Conservation (phyloP, 108 stramenopile genomes). For the Parietichytrium sp. region DNA sequence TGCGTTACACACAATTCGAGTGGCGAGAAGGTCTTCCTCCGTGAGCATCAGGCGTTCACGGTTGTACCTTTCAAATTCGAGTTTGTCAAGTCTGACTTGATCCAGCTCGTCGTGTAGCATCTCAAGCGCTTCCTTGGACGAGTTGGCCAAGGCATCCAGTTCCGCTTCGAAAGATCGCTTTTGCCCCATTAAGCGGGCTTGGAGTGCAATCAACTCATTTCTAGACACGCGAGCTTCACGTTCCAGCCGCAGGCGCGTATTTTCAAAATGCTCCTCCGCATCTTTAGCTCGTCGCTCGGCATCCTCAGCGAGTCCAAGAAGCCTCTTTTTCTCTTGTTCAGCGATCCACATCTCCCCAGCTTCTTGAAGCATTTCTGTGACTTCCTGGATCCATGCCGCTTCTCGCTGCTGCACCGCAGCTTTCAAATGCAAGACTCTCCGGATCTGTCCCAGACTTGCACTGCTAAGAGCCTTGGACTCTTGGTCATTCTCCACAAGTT, state of each 20-base stretch:
- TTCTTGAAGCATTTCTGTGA: background rate
- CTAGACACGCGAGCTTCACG: no score
- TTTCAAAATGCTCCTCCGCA: background rate
- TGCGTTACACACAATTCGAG: background rate
- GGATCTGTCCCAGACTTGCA: no score
- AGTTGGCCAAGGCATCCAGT: background rate
- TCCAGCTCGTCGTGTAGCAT: conserved; percentile 5
- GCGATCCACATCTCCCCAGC: conserved; percentile 2
- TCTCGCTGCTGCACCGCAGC: background rate
- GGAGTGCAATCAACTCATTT: background rate
- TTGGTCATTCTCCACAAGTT: no score
- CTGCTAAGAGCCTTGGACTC: no score
- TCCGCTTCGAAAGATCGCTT: background rate
- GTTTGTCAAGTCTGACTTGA: background rate
- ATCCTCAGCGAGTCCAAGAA: background rate
- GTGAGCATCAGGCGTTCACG: conserved; percentile 10
- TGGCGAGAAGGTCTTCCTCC: conserved; percentile 8
- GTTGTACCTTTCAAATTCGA: background rate
- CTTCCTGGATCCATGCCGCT: background rate
- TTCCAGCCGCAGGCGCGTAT: background rate
- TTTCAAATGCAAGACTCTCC: no score
- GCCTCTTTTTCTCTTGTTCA: background rate
- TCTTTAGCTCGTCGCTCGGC: background rate
- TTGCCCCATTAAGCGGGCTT: background rate
- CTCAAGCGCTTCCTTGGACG: background rate